These are phyloP conservation scores for Podila horticola DNA, from an alignment of 192 early-diverging fungal genomes.

Conservation along the genomic window DNA sequence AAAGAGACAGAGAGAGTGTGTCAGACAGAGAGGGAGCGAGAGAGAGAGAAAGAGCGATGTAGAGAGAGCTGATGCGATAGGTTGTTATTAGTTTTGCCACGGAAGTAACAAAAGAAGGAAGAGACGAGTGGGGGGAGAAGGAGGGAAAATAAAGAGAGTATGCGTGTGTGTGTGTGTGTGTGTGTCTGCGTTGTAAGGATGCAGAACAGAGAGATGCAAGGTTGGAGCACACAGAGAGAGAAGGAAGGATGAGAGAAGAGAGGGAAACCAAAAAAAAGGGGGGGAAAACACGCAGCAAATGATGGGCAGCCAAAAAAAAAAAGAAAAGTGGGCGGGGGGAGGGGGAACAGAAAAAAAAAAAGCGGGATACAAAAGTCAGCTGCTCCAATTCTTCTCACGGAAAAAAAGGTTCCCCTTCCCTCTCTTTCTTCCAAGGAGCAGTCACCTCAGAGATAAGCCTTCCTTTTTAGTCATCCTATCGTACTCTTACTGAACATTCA, in stretches of 20 bases:
- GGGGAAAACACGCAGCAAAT: background rate
- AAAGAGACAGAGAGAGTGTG: background rate
- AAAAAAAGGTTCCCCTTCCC: too few relatives aligned
- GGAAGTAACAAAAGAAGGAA: background rate
- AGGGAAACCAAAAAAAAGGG: constrained; percentile 7
- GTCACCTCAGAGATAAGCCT: too few relatives aligned
- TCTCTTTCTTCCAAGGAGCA: too few relatives aligned
- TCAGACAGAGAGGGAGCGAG: constrained; percentile 2
- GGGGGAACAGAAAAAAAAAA: background rate
- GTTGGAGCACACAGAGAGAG: constrained; percentile 1
- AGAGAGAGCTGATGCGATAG: background rate
- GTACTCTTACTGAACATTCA: too few relatives aligned
- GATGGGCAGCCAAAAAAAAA: background rate
- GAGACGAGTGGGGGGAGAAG: background rate
- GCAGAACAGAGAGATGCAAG: too few relatives aligned
- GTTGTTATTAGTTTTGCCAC: background rate
- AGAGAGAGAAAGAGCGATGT: background rate
- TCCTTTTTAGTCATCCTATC: too few relatives aligned
- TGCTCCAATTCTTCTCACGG: too few relatives aligned
- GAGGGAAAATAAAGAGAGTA: constrained; percentile 6
- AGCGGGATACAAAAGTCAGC: background rate
- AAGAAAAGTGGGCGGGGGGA: background rate
- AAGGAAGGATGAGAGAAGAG: background rate
- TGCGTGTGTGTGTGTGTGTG: too few relatives aligned
- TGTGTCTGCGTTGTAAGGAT: too few relatives aligned